phyloP scores from a whole-genome alignment of 1,284 basidiomycete species.

The Lignosus rhinocerotis region DNA sequence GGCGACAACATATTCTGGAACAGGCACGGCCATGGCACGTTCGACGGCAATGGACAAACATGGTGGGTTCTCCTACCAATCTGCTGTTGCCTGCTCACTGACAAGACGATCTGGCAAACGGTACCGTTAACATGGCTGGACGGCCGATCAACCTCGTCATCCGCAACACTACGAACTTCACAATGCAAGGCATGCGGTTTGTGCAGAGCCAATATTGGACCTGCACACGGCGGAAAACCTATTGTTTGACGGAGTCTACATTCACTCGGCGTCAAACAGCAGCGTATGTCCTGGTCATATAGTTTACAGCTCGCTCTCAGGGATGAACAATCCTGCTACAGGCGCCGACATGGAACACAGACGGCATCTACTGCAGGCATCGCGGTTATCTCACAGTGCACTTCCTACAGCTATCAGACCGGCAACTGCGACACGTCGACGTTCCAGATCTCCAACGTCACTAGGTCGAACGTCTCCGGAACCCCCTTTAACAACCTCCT shows the following conservation, averaged over 20 bases:
- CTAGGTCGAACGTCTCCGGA: constrained; percentile 1
- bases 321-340: neutral
- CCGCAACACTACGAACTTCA: constrained; percentile 5
- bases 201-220: constrained; percentile 6
- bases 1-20: constrained; percentile 3
- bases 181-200: constrained; percentile 4
- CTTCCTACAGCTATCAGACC: neutral
- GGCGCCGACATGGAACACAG: neutral
- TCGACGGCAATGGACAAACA: constrained; percentile 1
- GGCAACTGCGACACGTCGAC: constrained; percentile 4
- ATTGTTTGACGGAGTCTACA: neutral
- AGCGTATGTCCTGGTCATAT: neutral
- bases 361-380: constrained; percentile 2
- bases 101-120: neutral
- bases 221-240: neutral
- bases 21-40: neutral
- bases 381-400: neutral
- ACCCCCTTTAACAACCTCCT: neutral
- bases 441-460: constrained; percentile 1
- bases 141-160: constrained; percentile 4
- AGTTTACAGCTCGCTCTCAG: neutral
- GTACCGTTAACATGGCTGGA: neutral
- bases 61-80: neutral
- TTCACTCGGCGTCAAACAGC: constrained; percentile 1
- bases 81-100: neutral